phyloP scores from a whole-genome alignment of 768 basidiomycete species.

The Naganishia vaughanmartiniae region DNA sequence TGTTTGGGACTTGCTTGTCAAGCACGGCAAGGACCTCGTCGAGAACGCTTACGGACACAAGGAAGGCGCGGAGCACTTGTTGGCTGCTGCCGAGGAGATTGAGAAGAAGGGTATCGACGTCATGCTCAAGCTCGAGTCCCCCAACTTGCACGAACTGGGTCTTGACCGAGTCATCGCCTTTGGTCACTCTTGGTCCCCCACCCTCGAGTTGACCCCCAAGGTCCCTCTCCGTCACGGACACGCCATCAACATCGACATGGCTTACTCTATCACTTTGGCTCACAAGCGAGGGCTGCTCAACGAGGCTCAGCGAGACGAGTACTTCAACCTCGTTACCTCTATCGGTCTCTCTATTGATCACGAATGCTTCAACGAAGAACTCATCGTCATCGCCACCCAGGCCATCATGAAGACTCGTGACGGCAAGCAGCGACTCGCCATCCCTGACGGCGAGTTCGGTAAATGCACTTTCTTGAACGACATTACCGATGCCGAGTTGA shows the following conservation, averaged over 20 bases:
- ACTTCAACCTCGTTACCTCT: conserved; percentile 46
- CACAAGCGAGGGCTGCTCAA: conserved; percentile 50
- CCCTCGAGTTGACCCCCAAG: conserved; percentile 49
- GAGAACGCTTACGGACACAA: conserved; percentile 52
- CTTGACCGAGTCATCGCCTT: conserved; percentile 53
- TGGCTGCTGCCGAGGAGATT: conserved; percentile 45
- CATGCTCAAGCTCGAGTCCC: conserved; percentile 53
- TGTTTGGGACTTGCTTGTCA: conserved; percentile 50
- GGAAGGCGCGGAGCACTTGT: conserved; percentile 41
- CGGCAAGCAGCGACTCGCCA: conserved; percentile 51
- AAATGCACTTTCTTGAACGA: conserved; percentile 53
- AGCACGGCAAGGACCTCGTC: conserved; percentile 51
- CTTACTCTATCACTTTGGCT: conserved; percentile 52
- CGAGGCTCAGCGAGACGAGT: conserved; percentile 51
- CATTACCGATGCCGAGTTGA: conserved; percentile 49
- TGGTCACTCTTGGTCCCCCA: conserved; percentile 43
- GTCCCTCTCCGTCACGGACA: conserved; percentile 53
- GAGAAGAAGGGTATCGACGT: conserved; percentile 52
- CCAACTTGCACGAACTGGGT: conserved; percentile 53
- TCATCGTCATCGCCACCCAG: conserved; percentile 48
- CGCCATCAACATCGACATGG: conserved; percentile 54
- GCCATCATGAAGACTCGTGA: conserved; percentile 51
- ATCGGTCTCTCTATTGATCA: conserved; percentile 53
- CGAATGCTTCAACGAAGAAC: conserved; percentile 48
- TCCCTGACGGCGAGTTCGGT: conserved; percentile 50